Evolutionary conservation across 2,329 filamentous ascomycete genomes (phyloP), one percentile per base, ranked within the genome.

Genomic region (Verticillium dahliae): DNA sequence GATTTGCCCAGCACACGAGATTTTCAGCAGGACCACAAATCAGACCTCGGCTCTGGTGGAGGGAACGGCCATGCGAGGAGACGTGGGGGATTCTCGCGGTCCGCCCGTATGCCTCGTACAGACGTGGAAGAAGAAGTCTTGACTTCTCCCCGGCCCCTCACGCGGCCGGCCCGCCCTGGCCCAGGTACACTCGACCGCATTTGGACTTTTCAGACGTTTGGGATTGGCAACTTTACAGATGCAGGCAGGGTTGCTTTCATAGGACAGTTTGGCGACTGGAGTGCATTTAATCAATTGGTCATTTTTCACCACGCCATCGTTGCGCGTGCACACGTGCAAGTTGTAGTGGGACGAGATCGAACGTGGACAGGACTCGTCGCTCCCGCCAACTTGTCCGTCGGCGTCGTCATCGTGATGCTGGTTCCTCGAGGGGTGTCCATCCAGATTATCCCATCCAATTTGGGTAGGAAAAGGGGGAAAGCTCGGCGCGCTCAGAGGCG

Each of bases 241-340:
- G 68, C 71, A 71, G 70, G 69, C 69, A 70, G 71, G 71, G 71
- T 71, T 73, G 68, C 71, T 76, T 79, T 70, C 74, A 79, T 79
- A 79, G 77, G 78, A 78, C 70, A 75, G 67, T 78, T 78, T 77
- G 78, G 79, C 79, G 78, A 80, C 76, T 75, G 78, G 78, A 77
- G 78, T 80, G 78, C 73, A 76, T 78, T 76, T 69, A 75, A 73
- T 73, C 74, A 67, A 70, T 69, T 72, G 69, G 65, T 71, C 45
- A 50, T 50, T 50, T 50, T 50, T 22, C 45, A 27, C 27, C 27
- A 27, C 27, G 27, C 45, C n/a, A 7, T 13, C 18, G 18, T 22
- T 15, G 7, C 45, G 45, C 4, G 18, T 50, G 6, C 45, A 10
- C 45, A n/a, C 45, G 39, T 39, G 39, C 14, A 15, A 18, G 7